Evolutionary conservation across 305 asterid genomes (phyloP).

Genomic region (Ilex paraguariensis): DNA sequence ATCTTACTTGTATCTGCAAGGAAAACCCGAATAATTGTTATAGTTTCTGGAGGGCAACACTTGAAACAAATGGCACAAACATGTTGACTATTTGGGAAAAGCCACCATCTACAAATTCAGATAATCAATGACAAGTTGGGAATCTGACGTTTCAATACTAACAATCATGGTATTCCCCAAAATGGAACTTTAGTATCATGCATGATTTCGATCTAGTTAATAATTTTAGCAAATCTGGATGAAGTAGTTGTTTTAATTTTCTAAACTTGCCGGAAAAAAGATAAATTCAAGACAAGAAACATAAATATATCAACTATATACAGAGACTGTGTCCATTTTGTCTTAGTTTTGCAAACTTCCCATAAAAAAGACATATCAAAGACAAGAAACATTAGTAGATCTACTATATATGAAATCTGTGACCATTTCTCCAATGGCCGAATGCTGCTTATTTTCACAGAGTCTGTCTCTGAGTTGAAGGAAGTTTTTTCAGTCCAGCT

Average conservation of each 20-base stretch:
- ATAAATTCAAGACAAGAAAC: conserved; percentile 11
- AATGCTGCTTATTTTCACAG: not conserved
- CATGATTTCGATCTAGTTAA: conserved; percentile 1
- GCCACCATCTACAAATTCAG: too few species aligned
- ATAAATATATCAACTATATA: conserved; percentile 6
- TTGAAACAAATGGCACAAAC: too few species aligned
- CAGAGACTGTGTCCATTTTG: conserved; percentile 12
- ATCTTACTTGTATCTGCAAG: too few species aligned
- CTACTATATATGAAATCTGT: not conserved
- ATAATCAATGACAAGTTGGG: too few species aligned
- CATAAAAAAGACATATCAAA: conserved; percentile 7
- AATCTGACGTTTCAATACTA: too few species aligned
- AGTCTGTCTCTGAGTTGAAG: not conserved
- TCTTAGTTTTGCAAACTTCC: conserved; percentile 9
- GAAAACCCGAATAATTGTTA: too few species aligned
- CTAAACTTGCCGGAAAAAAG: conserved; percentile 6
- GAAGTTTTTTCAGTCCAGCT: conserved; percentile 29
- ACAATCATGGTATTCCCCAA: not conserved
- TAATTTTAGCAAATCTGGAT: conserved; percentile 7
- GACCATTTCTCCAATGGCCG: conserved; percentile 14
- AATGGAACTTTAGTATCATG: conserved; percentile 1
- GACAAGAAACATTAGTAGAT: conserved; percentile 14
- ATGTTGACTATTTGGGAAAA: too few species aligned
- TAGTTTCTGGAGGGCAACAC: too few species aligned
- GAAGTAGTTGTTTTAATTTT: conserved; percentile 13